Conservation (phyloP, 805 yeast species). For the Saccharomycopsis babjevae region DNA sequence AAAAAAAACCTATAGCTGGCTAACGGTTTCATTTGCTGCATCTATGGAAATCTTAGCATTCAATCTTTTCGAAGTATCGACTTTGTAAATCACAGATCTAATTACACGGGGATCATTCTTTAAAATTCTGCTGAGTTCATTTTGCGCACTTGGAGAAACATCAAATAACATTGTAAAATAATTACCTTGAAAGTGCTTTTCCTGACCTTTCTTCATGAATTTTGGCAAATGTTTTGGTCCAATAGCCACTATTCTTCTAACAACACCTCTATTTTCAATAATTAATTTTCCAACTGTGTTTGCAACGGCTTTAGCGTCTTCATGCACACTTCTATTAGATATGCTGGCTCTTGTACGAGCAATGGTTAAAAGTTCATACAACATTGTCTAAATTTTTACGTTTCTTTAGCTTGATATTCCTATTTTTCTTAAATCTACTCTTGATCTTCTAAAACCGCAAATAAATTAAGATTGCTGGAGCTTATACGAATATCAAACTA, state of each 20-base stretch:
- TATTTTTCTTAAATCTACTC: neutral
- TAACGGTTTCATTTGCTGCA: conserved; percentile 4
- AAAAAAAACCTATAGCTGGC: neutral
- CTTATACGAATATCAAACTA: neutral
- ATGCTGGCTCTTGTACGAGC: conserved; percentile 50
- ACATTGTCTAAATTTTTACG: conserved; percentile 36
- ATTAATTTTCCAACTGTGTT: conserved; percentile 74
- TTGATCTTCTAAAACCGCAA: no score
- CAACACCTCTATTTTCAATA: conserved; percentile 87
- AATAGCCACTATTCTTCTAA: conserved; percentile 68
- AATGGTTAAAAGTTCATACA: conserved; percentile 83
- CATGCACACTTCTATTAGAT: conserved; percentile 40
- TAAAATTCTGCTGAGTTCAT: conserved; percentile 70
- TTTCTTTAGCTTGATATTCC: neutral
- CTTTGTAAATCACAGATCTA: conserved; percentile 63
- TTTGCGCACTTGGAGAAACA: conserved; percentile 75
- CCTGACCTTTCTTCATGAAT: conserved; percentile 75
- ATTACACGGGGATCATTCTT: conserved; percentile 86
- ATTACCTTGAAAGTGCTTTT: conserved; percentile 81
- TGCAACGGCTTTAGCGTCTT: conserved; percentile 56
- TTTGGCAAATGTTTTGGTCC: conserved; percentile 75
- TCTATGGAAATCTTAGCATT: conserved; percentile 51
- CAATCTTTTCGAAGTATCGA: conserved; percentile 40
- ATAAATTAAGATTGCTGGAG: no score
- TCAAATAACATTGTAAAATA: conserved; percentile 84